phyloP scores from a whole-genome alignment of 2,329 filamentous ascomycete genomes.

The Diaporthe caulivora region DNA sequence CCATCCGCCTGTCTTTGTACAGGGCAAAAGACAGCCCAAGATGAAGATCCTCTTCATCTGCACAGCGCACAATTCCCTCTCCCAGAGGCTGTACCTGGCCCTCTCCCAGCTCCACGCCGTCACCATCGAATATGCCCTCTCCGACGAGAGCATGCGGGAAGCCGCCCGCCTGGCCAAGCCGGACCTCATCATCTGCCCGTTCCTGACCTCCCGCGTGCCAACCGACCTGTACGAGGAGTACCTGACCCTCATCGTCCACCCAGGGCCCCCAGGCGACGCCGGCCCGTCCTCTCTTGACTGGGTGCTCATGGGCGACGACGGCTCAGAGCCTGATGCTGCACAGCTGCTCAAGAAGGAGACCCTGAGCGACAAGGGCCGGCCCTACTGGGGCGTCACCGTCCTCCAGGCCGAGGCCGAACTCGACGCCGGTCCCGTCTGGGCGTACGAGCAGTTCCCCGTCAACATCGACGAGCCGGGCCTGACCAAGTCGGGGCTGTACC shows the following conservation, averaged over 20 bases:
- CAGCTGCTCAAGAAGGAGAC: conserved; percentile 46
- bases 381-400: conserved; percentile 56
- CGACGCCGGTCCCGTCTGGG: conserved; percentile 58
- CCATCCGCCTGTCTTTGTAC: neutral
- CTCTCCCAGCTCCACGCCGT: conserved; percentile 52
- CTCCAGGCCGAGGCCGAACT: conserved; percentile 55
- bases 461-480: conserved; percentile 54
- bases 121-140: conserved; percentile 55
- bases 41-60: conserved; percentile 55
- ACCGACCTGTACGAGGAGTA: conserved; percentile 51
- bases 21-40: neutral
- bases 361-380: conserved; percentile 48
- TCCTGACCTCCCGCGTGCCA: conserved; percentile 54
- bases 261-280: conserved; percentile 56
- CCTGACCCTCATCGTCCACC: conserved; percentile 56
- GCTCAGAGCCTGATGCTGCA: conserved; percentile 48
- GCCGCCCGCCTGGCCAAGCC: conserved; percentile 53
- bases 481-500: conserved; percentile 56
- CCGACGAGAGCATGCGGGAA: conserved; percentile 51
- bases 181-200: conserved; percentile 57
- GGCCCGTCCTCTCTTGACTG: conserved; percentile 57
- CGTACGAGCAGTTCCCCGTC: conserved; percentile 56
- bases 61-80: conserved; percentile 59
- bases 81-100: conserved; percentile 53
- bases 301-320: conserved; percentile 57